Evolutionary conservation across 352 stramenopile genomes (phyloP), one percentile per base, ranked within the genome.

Genomic region (Blastocystis hominis): DNA sequence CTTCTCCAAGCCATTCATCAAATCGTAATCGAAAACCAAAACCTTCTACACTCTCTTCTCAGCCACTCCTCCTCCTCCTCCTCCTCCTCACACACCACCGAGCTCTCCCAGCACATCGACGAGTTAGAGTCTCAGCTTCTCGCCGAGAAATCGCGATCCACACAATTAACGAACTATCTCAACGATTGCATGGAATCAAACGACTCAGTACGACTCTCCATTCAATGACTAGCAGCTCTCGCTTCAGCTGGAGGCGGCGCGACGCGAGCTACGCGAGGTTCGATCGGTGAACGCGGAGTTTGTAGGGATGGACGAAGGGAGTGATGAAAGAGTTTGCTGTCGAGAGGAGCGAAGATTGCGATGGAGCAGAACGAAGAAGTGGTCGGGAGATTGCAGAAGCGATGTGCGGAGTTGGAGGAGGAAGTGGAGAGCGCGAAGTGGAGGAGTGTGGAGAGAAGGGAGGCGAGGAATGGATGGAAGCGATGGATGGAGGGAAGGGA

Each of bases 271-370:
- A 2, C 46, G n/a, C 6, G 20, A 42, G 2, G 2, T 24, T 20
- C 59, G 24, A 3, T 69, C 72, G 10, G 59, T 53, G 4, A 53
- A 84, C 44, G 62, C 68, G 24, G 72, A 84, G 68, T 84, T 55
- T 47, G 72, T 84, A 69, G 20, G 17, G 30, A 7, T 66, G 13
- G 40, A 6, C 15, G 24, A 40, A 30, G 1, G 1, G 7, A 50
- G 20, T 62, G 17, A 84, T 20, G 17, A 68, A 13, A 84, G 72
- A 84, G 44, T 3, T 2, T 84, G 10, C 53, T 84, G 53, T 64
- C 66, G 34, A 40, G 44, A 13, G 36, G 47, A 9, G 38, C 46
- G 24, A 66, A 47, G 7, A 36, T 68, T 30, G 46, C 17, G 24
- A 13, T 46, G 72, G 44, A 13, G 44, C 72, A 84, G 50, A 47